Evolutionary conservation across 2,329 filamentous ascomycete species (phyloP).

Genomic region (Metarhizium guizhouense): DNA sequence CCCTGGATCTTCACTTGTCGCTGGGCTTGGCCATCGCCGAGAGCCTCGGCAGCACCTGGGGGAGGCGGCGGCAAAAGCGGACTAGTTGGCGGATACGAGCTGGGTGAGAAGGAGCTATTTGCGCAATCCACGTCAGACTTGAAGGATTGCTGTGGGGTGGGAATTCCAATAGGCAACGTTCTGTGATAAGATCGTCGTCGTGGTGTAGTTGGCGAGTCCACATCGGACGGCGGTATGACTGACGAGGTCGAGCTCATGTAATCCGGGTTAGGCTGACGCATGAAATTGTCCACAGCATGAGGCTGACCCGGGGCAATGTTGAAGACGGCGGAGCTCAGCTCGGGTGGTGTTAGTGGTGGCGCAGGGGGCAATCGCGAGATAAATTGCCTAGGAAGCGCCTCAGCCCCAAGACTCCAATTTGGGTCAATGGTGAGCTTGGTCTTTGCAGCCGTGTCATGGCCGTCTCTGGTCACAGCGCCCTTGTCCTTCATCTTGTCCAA

Average conservation of each 20-base stretch:
- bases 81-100: constrained; percentile 40
- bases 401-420: constrained; percentile 16
- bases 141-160: constrained; percentile 16
- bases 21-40: constrained; percentile 13
- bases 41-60: constrained; percentile 14
- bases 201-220: constrained; percentile 23
- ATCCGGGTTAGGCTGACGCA: constrained; percentile 42
- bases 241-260: constrained; percentile 31
- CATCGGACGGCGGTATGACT: constrained; percentile 16
- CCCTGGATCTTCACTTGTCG: constrained; percentile 36
- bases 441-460: constrained; percentile 6
- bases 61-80: constrained; percentile 40
- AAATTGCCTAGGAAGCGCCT: constrained; percentile 19
- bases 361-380: constrained; percentile 33
- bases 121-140: constrained; percentile 15
- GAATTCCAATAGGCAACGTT: constrained; percentile 26
- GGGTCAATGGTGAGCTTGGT: constrained; percentile 16
- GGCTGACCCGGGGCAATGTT: constrained; percentile 28
- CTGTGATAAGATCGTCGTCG: constrained; percentile 34
- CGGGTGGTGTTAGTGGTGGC: constrained; percentile 40
- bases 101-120: constrained; percentile 30
- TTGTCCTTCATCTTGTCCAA: constrained; percentile 2
- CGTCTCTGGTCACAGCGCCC: constrained; percentile 5
- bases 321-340: constrained; percentile 32
- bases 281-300: constrained; percentile 25